A percentile compares a stretch with the other conserved stretches of the same genome.
Conservation (phyloP, 768 basidiomycete species). For the Suillus occidentalis region DNA sequence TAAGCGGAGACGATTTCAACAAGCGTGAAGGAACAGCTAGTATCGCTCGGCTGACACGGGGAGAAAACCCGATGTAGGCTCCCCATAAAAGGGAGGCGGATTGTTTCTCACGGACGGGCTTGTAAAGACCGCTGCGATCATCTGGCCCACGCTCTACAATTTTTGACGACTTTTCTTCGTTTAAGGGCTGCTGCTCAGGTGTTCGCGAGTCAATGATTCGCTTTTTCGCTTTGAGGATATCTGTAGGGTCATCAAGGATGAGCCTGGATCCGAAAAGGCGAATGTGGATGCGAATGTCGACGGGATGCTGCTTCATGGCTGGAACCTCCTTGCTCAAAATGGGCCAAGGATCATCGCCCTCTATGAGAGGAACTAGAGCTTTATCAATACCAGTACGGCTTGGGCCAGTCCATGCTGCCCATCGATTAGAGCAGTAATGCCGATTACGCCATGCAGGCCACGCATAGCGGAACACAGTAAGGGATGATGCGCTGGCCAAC, state of each 20-base stretch:
- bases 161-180: not conserved
- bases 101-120: not conserved
- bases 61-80: not conserved
- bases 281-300: not conserved
- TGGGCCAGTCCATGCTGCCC: not conserved
- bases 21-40: not conserved
- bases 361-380: not conserved
- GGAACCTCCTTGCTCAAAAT: not conserved
- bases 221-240: constrained; percentile 1
- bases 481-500: not conserved
- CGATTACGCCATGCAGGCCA: constrained; percentile 5
- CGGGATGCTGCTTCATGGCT: not conserved
- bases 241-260: not conserved
- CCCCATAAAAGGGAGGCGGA: not conserved
- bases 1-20: not conserved
- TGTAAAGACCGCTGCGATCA: not conserved
- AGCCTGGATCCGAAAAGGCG: not conserved
- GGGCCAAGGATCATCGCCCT: not conserved
- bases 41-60: constrained; percentile 1
- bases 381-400: not conserved
- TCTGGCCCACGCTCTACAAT: not conserved
- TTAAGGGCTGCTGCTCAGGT: not conserved
- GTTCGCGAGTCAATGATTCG: not conserved
- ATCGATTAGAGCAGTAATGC: constrained; percentile 4
- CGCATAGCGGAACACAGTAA: constrained; percentile 3